Conservation (phyloP, 2,329 filamentous ascomycete species). For the Arthrobotrys sphaeroides region DNA sequence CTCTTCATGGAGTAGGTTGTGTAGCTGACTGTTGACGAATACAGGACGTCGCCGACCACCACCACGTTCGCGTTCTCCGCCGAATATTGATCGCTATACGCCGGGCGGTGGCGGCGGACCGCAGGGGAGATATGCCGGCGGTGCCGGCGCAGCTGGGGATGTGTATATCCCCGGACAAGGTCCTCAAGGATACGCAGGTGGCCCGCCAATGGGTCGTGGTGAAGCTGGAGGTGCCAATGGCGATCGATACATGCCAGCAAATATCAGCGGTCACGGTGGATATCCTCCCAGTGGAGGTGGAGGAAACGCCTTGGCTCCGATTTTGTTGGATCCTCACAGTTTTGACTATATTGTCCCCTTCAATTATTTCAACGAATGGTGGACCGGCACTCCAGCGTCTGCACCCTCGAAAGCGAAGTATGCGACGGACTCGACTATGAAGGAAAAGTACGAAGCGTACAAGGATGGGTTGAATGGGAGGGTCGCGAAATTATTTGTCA, state of each 20-base stretch:
- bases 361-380: conserved; percentile 58
- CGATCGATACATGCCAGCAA: conserved; percentile 58
- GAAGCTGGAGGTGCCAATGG: conserved; percentile 38
- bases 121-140: conserved; percentile 53
- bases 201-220: conserved; percentile 26
- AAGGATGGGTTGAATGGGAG: conserved; percentile 75
- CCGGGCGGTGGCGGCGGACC: conserved; percentile 67
- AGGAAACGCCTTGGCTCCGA: conserved; percentile 39
- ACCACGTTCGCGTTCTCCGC: conserved; percentile 64
- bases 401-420: conserved; percentile 54
- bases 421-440: conserved; percentile 52
- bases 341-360: conserved; percentile 58
- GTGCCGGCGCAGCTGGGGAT: conserved; percentile 20
- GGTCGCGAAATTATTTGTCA: conserved; percentile 89
- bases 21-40: conserved; percentile 5
- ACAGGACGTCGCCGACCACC: conserved; percentile 56
- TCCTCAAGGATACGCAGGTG: conserved; percentile 24
- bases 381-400: conserved; percentile 54
- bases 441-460: conserved; percentile 68
- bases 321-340: conserved; percentile 57
- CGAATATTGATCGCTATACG: conserved; percentile 83
- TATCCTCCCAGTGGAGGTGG: conserved; percentile 5
- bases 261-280: conserved; percentile 40
- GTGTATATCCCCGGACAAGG: conserved; percentile 53
- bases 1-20: not conserved